Evolutionary conservation across 768 basidiomycete species (phyloP).

Genomic region (Serendipita indica): DNA sequence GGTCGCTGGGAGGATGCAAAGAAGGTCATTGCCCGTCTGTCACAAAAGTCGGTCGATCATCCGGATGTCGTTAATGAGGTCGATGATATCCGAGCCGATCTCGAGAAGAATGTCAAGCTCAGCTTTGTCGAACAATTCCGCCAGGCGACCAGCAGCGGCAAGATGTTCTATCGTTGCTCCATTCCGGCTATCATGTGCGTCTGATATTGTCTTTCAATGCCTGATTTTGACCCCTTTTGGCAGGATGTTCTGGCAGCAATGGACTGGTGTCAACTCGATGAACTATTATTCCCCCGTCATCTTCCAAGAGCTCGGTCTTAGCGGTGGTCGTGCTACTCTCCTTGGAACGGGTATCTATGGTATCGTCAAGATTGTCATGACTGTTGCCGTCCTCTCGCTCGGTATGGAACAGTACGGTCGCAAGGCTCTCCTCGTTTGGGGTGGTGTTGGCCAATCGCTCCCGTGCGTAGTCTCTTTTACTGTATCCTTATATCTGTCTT

Average conservation of each 20-base stretch:
- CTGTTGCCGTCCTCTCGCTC: conserved; percentile 49
- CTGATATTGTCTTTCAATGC: conserved; percentile 28
- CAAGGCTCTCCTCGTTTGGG: conserved; percentile 36
- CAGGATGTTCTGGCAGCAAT: conserved; percentile 34
- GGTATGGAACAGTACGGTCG: conserved; percentile 55
- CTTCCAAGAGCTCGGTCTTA: conserved; percentile 53
- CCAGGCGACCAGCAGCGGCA: conserved; percentile 47
- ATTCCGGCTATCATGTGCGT: conserved; percentile 31
- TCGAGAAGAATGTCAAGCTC: conserved; percentile 25
- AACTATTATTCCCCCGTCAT: conserved; percentile 41
- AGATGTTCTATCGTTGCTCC: conserved; percentile 42
- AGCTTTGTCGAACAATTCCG: conserved; percentile 21
- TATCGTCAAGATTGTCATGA: conserved; percentile 53
- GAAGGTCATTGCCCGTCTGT: conserved; percentile 48
- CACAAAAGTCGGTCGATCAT: conserved; percentile 30
- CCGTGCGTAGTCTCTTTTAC: conserved; percentile 1
- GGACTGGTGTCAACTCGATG: conserved; percentile 41
- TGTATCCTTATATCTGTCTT: neutral
- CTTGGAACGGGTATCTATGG: conserved; percentile 59
- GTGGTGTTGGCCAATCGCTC: conserved; percentile 33
- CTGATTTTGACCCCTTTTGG: conserved; percentile 33
- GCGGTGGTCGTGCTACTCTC: conserved; percentile 40
- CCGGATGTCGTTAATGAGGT: conserved; percentile 41
- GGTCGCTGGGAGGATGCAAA: conserved; percentile 40
- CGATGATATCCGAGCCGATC: conserved; percentile 41